Percentiles rank a stretch among this genome's conserved stretches.
phyloP scores from a whole-genome alignment of 148 eudicot species.

The Arctostaphylos glauca region DNA sequence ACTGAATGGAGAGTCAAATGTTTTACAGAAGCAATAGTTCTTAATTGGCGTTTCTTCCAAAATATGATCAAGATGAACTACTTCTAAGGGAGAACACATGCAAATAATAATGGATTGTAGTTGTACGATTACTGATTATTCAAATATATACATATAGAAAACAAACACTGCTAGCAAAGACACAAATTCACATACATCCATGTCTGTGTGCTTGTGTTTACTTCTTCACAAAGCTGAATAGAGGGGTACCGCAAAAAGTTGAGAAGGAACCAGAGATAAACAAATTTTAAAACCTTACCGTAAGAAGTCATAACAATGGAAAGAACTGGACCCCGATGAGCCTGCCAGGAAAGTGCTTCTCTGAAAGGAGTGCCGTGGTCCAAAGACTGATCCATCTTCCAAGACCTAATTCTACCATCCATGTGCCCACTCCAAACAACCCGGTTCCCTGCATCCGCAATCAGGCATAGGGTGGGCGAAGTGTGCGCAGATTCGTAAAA shows the following conservation, averaged over 20 bases:
- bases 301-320: constrained; percentile 65
- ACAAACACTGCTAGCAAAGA: not conserved
- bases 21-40: not conserved
- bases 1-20: not conserved
- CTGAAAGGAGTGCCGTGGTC: constrained; percentile 30
- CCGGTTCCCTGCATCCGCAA: constrained; percentile 51
- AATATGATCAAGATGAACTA: not conserved
- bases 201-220: not conserved
- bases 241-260: not conserved
- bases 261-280: not conserved
- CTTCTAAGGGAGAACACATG: not conserved
- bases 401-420: constrained; percentile 81
- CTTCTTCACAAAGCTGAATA: not conserved
- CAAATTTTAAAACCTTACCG: constrained; percentile 43
- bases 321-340: constrained; percentile 72
- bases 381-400: constrained; percentile 59
- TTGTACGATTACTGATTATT: not conserved
- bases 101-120: not conserved
- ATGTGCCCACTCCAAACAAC: constrained; percentile 87
- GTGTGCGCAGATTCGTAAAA: constrained; percentile 44
- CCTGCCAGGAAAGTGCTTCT: constrained; percentile 88
- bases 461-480: constrained; percentile 52
- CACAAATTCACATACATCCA: not conserved
- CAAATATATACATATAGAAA: not conserved
- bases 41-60: not conserved